Evolutionary conservation across 306 rosid species (phyloP).

Genomic region (Cucumis melo): DNA sequence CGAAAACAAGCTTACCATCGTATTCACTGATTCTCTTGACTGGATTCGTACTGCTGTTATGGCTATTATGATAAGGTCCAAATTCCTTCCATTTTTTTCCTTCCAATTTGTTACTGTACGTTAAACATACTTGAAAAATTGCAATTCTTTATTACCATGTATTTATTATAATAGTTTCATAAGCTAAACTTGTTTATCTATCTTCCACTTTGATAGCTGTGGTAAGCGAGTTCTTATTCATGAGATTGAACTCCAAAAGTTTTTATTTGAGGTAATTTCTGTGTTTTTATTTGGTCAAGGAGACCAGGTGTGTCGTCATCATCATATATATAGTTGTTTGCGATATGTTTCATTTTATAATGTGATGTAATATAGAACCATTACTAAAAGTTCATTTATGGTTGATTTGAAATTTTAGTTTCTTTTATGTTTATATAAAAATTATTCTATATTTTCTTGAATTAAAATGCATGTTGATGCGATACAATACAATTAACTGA

Average conservation of each 20-base stretch:
- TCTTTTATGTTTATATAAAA: background rate
- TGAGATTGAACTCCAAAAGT: background rate
- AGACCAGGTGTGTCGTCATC: background rate
- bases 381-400: background rate
- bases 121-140: background rate
- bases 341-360: background rate
- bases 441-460: background rate
- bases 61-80: constrained; percentile 15
- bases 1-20: constrained; percentile 22
- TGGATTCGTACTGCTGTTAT: constrained; percentile 21
- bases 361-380: background rate
- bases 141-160: background rate
- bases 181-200: background rate
- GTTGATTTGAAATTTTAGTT: background rate
- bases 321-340: background rate
- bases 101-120: background rate
- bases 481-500: too few species aligned
- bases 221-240: background rate
- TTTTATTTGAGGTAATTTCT: background rate
- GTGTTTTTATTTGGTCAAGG: background rate
- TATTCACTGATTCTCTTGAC: constrained; percentile 21
- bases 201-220: background rate
- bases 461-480: too few species aligned
- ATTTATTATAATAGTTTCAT: background rate
- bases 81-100: background rate